Conservation (phyloP, 2,329 filamentous ascomycete species). For the Malbranchea zuffiana region DNA sequence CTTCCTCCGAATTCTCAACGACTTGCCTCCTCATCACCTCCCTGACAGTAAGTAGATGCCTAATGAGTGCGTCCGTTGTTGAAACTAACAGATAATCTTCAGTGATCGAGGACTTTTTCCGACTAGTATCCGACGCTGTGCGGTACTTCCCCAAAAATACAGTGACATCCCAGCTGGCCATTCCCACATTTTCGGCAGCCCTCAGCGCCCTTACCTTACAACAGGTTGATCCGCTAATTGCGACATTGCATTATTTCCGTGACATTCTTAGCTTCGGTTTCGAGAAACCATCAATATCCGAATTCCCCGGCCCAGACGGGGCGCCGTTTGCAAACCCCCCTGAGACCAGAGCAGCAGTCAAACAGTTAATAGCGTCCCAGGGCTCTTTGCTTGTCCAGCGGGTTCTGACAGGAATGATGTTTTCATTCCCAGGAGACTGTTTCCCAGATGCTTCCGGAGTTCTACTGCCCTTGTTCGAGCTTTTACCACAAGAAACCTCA, state of each 20-base stretch:
- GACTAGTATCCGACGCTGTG: constrained; percentile 78
- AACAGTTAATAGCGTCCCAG: constrained; percentile 56
- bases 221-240: constrained; percentile 81
- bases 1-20: constrained; percentile 80
- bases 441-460: constrained; percentile 90
- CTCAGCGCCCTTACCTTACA: constrained; percentile 78
- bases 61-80: constrained; percentile 10
- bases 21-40: constrained; percentile 64
- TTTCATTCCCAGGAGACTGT: constrained; percentile 90
- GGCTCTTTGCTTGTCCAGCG: constrained; percentile 76
- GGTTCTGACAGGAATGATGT: constrained; percentile 97
- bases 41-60: constrained; percentile 48
- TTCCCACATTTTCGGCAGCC: constrained; percentile 76
- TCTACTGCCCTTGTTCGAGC: constrained; percentile 77
- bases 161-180: constrained; percentile 65
- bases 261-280: constrained; percentile 84
- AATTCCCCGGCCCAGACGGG: constrained; percentile 52
- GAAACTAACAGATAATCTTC: constrained; percentile 7
- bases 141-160: constrained; percentile 84
- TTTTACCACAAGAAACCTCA: constrained; percentile 68
- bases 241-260: constrained; percentile 83
- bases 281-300: constrained; percentile 49
- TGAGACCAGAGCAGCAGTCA: constrained; percentile 62
- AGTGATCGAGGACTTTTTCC: constrained; percentile 95
- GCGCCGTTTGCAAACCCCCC: constrained; percentile 50